Evolutionary conservation across 257 asterid species (phyloP).

Genomic region (Prunella vulgaris): DNA sequence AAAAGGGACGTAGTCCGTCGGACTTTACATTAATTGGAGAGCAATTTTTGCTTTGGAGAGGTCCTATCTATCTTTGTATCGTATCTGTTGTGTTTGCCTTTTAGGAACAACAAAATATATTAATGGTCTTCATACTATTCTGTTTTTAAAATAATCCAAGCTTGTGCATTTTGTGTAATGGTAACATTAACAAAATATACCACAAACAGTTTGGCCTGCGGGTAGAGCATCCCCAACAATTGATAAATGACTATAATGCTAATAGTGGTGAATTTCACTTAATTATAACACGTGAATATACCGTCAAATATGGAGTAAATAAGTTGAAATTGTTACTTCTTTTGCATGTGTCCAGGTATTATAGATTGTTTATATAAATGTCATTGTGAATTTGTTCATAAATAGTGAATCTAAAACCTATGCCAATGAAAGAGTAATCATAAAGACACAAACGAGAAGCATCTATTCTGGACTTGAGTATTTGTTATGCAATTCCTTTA

Average conservation of each 20-base stretch:
- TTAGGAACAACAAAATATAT: neutral
- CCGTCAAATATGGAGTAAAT: slow-evolving; percentile 34
- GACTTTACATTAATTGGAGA: slow-evolving; percentile 66
- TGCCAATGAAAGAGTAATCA: neutral
- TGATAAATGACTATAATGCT: slow-evolving; percentile 41
- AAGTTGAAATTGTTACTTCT: slow-evolving; percentile 78
- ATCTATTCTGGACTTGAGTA: neutral
- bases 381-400: neutral
- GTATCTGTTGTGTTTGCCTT: neutral
- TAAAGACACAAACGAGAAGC: neutral
- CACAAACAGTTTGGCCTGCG: slow-evolving; percentile 65
- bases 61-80: slow-evolving; percentile 40
- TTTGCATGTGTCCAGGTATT: slow-evolving; percentile 99
- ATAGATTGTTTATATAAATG: neutral
- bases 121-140: neutral
- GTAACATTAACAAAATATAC: too few species aligned
- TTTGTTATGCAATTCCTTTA: too few species aligned
- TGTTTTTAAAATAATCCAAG: too few species aligned
- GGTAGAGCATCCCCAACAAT: slow-evolving; percentile 90
- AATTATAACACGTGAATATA: slow-evolving; percentile 16
- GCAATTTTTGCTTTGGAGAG: slow-evolving; percentile 99
- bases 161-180: too few species aligned
- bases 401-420: too few species aligned
- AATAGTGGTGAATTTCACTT: neutral
- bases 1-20: slow-evolving; percentile 92